phyloP scores from a whole-genome alignment of 148 eudicot genomes.

The Amaranthus palmeri region DNA sequence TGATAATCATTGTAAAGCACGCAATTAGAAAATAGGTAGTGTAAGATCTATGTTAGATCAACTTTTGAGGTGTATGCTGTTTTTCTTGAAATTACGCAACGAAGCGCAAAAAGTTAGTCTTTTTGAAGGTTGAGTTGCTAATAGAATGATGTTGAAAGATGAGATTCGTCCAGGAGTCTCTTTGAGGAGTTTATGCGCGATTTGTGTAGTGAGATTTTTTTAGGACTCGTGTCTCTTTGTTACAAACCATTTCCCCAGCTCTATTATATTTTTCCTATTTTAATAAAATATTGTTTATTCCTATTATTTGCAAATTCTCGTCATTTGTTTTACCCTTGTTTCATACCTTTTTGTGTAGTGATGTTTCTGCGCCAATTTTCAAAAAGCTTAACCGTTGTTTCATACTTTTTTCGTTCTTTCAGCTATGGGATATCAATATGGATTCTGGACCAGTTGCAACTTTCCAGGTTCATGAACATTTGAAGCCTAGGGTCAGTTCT shows the following conservation, averaged over 20 bases:
- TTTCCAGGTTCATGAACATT: slow-evolving; percentile 86
- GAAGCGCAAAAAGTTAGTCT: neutral
- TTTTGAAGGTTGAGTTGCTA: neutral
- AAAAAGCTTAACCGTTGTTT: neutral
- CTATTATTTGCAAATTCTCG: neutral
- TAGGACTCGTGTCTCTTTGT: neutral
- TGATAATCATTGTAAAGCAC: neutral
- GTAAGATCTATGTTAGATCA: neutral
- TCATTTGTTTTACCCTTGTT: neutral
- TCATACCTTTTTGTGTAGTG: neutral
- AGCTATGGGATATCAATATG: slow-evolving; percentile 99
- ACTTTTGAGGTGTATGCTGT: neutral
- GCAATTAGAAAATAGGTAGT: neutral
- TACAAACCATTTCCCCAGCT: neutral
- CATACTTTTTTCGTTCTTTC: slow-evolving; percentile 18
- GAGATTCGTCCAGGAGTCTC: neutral
- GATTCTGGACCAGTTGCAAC: slow-evolving; percentile 95
- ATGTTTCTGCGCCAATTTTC: neutral
- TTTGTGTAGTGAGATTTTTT: neutral
- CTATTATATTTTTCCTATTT: no score
- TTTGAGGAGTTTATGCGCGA: neutral
- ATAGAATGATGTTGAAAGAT: neutral
- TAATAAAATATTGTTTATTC: no score
- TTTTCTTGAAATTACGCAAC: neutral
- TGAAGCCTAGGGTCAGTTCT: slow-evolving; percentile 78